Conservation (phyloP, 2,329 filamentous ascomycete species). For the Ceratocystis cubensis region DNA sequence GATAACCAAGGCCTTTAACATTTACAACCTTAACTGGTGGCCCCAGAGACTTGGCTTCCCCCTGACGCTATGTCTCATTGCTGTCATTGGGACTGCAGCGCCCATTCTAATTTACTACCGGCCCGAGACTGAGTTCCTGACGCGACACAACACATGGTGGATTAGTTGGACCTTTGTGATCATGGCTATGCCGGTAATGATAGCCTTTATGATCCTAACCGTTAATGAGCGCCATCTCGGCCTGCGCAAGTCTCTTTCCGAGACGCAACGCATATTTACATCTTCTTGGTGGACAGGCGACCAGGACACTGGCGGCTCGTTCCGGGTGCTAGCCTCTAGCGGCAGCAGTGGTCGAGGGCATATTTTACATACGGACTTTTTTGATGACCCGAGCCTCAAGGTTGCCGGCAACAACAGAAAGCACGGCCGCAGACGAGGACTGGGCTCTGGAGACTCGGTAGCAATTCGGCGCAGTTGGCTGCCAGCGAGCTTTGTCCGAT, state of each 20-base stretch:
- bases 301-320: conserved; percentile 33
- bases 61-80: conserved; percentile 49
- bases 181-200: conserved; percentile 56
- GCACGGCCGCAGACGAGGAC: conserved; percentile 4
- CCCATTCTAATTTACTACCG: conserved; percentile 49
- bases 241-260: conserved; percentile 47
- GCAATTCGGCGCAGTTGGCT: conserved; percentile 43
- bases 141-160: conserved; percentile 53
- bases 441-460: conserved; percentile 24
- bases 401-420: conserved; percentile 8
- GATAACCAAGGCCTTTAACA: conserved; percentile 61
- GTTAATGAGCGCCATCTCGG: conserved; percentile 51
- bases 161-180: conserved; percentile 57
- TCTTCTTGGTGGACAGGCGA: conserved; percentile 54
- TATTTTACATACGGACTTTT: conserved; percentile 17
- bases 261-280: conserved; percentile 56
- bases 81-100: conserved; percentile 44
- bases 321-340: conserved; percentile 28
- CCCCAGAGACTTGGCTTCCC: conserved; percentile 51
- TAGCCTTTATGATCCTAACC: conserved; percentile 51
- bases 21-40: conserved; percentile 63
- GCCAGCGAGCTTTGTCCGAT: conserved; percentile 54
- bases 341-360: conserved; percentile 29
- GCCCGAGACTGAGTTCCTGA: conserved; percentile 41
- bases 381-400: conserved; percentile 22